Conservation (phyloP, 2,329 filamentous ascomycete species). For the Epichloe festucae region DNA sequence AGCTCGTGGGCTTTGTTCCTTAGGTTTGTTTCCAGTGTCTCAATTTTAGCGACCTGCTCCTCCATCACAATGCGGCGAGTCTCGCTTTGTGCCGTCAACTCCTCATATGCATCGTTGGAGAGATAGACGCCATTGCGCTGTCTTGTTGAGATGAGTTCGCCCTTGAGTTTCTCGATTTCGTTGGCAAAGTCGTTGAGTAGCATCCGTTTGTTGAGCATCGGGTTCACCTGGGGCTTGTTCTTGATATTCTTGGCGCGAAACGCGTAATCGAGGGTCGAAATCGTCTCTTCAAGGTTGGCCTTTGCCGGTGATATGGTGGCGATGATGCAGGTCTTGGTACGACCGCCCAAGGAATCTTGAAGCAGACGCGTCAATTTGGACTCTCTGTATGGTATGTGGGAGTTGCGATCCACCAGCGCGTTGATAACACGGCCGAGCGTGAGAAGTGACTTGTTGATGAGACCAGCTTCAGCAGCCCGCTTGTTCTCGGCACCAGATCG, state of each 20-base stretch:
- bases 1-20: slow-evolving; percentile 91
- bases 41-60: slow-evolving; percentile 83
- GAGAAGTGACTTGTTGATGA: slow-evolving; percentile 96
- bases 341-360: slow-evolving; percentile 90
- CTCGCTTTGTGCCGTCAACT: slow-evolving; percentile 84
- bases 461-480: slow-evolving; percentile 81
- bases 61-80: slow-evolving; percentile 82
- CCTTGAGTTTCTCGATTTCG: slow-evolving; percentile 91
- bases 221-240: slow-evolving; percentile 94
- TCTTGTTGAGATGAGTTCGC: slow-evolving; percentile 81
- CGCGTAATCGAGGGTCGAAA: slow-evolving; percentile 94
- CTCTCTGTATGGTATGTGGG: slow-evolving; percentile 84
- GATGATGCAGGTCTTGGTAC: slow-evolving; percentile 97
- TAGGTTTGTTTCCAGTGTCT: slow-evolving; percentile 80
- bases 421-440: slow-evolving; percentile 96
- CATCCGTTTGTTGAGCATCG: slow-evolving; percentile 84
- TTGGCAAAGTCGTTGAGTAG: slow-evolving; percentile 77
- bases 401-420: slow-evolving; percentile 77
- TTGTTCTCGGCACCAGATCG: slow-evolving; percentile 97
- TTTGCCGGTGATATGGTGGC: slow-evolving; percentile 91
- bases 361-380: slow-evolving; percentile 90
- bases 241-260: slow-evolving; percentile 97
- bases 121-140: slow-evolving; percentile 94
- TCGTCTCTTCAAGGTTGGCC: slow-evolving; percentile 93
- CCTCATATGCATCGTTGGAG: slow-evolving; percentile 76